Evolutionary conservation across 1,139 yeast species (phyloP).

Genomic region (Geotrichum bryndzae): DNA sequence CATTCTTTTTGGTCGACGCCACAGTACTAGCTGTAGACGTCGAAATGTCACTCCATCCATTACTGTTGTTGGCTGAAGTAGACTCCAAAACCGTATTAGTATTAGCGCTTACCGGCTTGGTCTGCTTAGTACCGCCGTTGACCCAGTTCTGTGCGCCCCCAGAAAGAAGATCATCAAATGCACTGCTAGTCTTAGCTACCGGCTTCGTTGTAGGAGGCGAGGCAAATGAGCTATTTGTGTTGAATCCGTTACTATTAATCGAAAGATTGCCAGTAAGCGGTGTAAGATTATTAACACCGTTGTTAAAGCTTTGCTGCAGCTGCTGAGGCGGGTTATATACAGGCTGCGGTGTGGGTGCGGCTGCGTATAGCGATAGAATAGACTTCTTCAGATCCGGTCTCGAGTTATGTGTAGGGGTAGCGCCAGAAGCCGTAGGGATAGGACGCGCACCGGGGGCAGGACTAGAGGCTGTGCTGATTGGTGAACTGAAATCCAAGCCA

Average conservation of each 20-base stretch:
- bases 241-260: not conserved
- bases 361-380: conserved; percentile 70
- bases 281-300: not conserved
- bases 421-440: conserved; percentile 19
- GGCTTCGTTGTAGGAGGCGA: conserved; percentile 16
- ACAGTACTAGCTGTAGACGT: not conserved
- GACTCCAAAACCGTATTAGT: not conserved
- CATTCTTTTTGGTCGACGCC: not conserved
- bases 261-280: not conserved
- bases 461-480: conserved; percentile 6
- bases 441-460: conserved; percentile 20
- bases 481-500: conserved; percentile 18
- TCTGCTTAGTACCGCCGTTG: conserved; percentile 19
- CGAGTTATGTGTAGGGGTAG: conserved; percentile 22
- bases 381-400: conserved; percentile 83
- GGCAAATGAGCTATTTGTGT: not conserved
- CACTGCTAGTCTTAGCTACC: conserved; percentile 12
- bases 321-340: conserved; percentile 5
- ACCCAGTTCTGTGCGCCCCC: conserved; percentile 37
- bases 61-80: not conserved
- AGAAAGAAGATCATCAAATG: conserved; percentile 20
- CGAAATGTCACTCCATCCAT: not conserved
- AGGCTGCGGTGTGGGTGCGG: conserved; percentile 46
- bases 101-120: conserved; percentile 1
- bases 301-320: conserved; percentile 1